Evolutionary conservation across 1,284 basidiomycete genomes (phyloP).

Genomic region (Butyriboletus appendiculatus): DNA sequence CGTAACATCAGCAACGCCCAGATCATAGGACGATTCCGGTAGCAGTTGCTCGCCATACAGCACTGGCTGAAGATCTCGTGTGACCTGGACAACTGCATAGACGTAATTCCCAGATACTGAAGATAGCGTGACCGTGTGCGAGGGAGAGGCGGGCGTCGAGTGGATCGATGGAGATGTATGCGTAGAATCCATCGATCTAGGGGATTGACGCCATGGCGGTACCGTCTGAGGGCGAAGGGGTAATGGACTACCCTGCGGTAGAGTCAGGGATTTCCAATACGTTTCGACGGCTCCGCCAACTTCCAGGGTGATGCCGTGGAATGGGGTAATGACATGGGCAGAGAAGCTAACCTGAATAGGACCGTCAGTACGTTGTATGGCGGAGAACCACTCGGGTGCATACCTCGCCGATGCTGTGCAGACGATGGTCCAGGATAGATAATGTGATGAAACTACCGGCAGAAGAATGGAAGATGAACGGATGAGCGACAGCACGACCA

Average conservation of each 20-base stretch:
- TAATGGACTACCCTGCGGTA: slow-evolving; percentile 46
- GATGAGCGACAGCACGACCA: slow-evolving; percentile 88
- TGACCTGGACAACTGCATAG: slow-evolving; percentile 88
- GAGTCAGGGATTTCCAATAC: slow-evolving; percentile 92
- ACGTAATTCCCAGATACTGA: slow-evolving; percentile 89
- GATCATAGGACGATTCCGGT: slow-evolving; percentile 73
- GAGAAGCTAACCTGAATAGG: slow-evolving; percentile 79
- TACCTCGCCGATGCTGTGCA: slow-evolving; percentile 95
- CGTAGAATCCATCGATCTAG: slow-evolving; percentile 46
- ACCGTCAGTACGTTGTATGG: slow-evolving; percentile 9
- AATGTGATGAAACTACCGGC: slow-evolving; percentile 50
- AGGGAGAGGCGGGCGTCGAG: slow-evolving; percentile 37
- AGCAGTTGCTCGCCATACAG: slow-evolving; percentile 73
- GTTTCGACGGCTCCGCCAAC: slow-evolving; percentile 95
- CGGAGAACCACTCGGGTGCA: slow-evolving; percentile 11
- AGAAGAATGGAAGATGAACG: slow-evolving; percentile 68
- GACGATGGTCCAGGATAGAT: slow-evolving; percentile 89
- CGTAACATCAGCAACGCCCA: slow-evolving; percentile 85
- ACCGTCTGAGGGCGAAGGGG: slow-evolving; percentile 31
- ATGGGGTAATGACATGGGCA: slow-evolving; percentile 86
- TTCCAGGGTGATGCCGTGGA: slow-evolving; percentile 92
- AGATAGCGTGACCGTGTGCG: slow-evolving; percentile 73
- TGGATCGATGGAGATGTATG: slow-evolving; percentile 68
- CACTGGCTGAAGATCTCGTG: slow-evolving; percentile 87
- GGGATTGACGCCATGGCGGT: slow-evolving; percentile 37